Evolutionary conservation across 176 grass and related monocot genomes (phyloP), one percentile per base, ranked within the genome.

Genomic region (Coix lacrymajobi): DNA sequence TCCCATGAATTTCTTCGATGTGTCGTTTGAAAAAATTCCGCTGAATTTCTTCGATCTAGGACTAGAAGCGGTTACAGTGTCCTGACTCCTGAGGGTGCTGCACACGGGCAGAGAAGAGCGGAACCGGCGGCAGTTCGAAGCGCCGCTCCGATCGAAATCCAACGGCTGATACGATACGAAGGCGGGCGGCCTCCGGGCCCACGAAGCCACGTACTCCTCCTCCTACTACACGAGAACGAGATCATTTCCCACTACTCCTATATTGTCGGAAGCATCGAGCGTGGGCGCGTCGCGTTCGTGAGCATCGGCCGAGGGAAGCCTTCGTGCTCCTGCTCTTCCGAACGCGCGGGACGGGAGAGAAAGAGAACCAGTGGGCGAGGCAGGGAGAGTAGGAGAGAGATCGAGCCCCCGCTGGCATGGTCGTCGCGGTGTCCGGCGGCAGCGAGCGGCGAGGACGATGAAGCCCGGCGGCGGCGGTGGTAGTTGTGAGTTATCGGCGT

Each of bases 181-280:
- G 41, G 29, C 11, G 4, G 8, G 1, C 8, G 12, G 2, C 12
- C 52, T 38, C 54, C 79, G 11, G 29, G 11, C 38, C 60, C 72
- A 19, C n/a, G 20, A 15, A 24, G 8, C 52, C 20, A 56, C 52
- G 52, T 56, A 56, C 49, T 52, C 22, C 2, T 39, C 41, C 4
- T 11, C 19, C 51, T 8, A 8, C 34, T n/a, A n/a, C n/a, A n/a
- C n/a, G n/a, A n/a, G n/a, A n/a, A 41, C 28, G 12, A 66, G n/a
- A n/a, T n/a, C 4, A 40, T 33, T 28, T 31, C 28, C 78, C 78
- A 81, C 85, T 3, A 33, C 85, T 66, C 77, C 74, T 72, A 41
- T 12, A 85, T 80, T 17, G 8, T 60, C 79, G 82, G 76, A 26
- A 33, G 33, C n/a, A 33, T 2, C 33, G 1, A 81, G 63, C 41